These are phyloP conservation scores for Magnaporthiopsis poae DNA, from an alignment of 2,329 filamentous ascomycete genomes.

Conservation along the genomic window DNA sequence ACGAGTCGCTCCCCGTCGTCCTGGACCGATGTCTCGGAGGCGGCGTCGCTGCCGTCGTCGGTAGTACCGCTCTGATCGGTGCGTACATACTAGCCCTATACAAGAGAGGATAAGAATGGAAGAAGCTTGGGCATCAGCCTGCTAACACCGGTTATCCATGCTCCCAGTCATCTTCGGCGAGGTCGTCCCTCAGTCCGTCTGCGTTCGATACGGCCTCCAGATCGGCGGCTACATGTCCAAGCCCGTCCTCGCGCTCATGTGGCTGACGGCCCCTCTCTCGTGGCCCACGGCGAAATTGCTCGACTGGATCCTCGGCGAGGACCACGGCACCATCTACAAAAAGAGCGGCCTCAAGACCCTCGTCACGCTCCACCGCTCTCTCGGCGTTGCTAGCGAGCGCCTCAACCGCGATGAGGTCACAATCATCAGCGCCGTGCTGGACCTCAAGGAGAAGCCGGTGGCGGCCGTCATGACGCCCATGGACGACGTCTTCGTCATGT, in stretches of 20 bases:
- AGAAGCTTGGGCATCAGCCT: background rate
- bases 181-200: conserved; percentile 89
- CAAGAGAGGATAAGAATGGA: too few relatives aligned
- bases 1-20: conserved; percentile 91
- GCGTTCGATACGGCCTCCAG: conserved; percentile 86
- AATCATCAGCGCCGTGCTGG: conserved; percentile 92
- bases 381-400: conserved; percentile 77
- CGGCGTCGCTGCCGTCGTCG: conserved; percentile 85
- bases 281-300: conserved; percentile 95
- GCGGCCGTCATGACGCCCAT: conserved; percentile 97
- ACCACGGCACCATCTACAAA: conserved; percentile 95
- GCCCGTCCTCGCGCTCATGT: conserved; percentile 82
- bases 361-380: conserved; percentile 84
- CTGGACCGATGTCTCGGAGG: conserved; percentile 88
- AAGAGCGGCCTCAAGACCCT: conserved; percentile 95
- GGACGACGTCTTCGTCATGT: conserved; percentile 92
- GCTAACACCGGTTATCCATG: conserved; percentile 14
- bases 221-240: conserved; percentile 92
- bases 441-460: conserved; percentile 91
- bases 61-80: conserved; percentile 91
- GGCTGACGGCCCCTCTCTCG: conserved; percentile 75
- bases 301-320: conserved; percentile 83
- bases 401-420: conserved; percentile 96
- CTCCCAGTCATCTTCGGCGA: conserved; percentile 90
- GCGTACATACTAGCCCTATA: conserved; percentile 22